These are phyloP conservation scores for Angophora floribunda DNA, from an alignment of 345 rosid genomes.

Conservation along the genomic window DNA sequence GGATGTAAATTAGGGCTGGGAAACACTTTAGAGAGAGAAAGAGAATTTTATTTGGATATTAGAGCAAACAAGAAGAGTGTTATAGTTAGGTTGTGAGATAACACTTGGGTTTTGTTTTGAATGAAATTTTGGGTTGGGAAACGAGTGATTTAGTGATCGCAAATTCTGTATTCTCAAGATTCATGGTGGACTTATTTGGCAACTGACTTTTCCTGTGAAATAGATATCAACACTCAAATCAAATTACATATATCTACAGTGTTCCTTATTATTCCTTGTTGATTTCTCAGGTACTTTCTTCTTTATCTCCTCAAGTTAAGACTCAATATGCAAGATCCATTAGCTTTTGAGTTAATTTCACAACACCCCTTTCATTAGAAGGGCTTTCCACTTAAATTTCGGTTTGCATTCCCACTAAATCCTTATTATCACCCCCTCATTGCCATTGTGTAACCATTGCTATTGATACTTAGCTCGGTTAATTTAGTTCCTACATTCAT, in stretches of 20 bases:
- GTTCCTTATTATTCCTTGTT: neutral
- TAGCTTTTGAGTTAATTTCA: neutral
- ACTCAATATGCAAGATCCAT: neutral
- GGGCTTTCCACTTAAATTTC: neutral
- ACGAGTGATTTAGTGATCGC: neutral
- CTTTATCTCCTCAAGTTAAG: neutral
- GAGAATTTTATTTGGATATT: neutral
- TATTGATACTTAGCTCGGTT: neutral
- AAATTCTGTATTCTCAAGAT: neutral
- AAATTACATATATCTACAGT: neutral
- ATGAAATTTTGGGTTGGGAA: neutral
- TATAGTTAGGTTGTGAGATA: neutral
- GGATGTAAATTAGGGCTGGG: neutral
- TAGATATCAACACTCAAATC: neutral
- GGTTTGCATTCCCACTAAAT: neutral
- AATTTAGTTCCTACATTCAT: neutral
- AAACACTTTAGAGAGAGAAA: neutral
- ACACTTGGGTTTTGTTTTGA: neutral
- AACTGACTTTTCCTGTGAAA: neutral
- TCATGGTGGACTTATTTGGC: neutral
- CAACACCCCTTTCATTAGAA: neutral
- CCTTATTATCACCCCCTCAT: neutral
- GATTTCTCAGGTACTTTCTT: neutral
- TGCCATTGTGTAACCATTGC: neutral
- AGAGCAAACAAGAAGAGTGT: neutral